These are phyloP conservation scores for Carex arenaria DNA, from an alignment of 202 grass and related monocot genomes.

Conservation along the genomic window DNA sequence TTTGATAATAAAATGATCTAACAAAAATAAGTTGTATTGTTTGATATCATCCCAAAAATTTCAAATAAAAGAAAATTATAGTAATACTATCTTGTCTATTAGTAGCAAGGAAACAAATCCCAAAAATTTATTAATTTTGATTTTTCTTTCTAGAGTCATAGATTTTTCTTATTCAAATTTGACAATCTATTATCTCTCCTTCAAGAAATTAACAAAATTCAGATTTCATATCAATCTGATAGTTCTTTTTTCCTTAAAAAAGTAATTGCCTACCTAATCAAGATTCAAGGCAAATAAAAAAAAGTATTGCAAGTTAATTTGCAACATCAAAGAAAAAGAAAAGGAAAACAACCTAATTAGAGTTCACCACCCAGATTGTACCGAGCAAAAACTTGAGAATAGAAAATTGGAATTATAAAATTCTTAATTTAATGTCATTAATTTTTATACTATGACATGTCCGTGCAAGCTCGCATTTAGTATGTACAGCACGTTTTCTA, in stretches of 20 bases:
- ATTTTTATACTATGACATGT: neutral
- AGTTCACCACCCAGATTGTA: neutral
- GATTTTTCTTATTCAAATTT: neutral
- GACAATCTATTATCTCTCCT: neutral
- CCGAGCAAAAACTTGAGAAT: neutral
- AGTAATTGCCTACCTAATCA: neutral
- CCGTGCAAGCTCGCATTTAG: slow-evolving; percentile 7
- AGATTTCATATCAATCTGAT: neutral
- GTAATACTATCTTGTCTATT: neutral
- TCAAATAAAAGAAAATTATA: too few species aligned
- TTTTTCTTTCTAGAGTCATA: neutral
- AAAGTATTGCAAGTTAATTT: neutral
- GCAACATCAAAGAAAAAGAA: neutral
- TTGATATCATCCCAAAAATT: too few species aligned
- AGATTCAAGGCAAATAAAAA: neutral
- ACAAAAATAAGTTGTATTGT: too few species aligned
- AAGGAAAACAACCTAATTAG: neutral
- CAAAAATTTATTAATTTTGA: neutral
- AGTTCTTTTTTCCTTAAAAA: neutral
- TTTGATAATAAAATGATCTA: too few species aligned
- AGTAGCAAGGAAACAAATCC: neutral
- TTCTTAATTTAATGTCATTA: neutral
- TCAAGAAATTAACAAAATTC: neutral
- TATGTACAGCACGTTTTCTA: slow-evolving; percentile 10
- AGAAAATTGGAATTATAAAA: neutral